These are phyloP conservation scores for Orbilia blumenaviensis DNA, from an alignment of 2,329 filamentous ascomycete genomes.

Conservation along the genomic window DNA sequence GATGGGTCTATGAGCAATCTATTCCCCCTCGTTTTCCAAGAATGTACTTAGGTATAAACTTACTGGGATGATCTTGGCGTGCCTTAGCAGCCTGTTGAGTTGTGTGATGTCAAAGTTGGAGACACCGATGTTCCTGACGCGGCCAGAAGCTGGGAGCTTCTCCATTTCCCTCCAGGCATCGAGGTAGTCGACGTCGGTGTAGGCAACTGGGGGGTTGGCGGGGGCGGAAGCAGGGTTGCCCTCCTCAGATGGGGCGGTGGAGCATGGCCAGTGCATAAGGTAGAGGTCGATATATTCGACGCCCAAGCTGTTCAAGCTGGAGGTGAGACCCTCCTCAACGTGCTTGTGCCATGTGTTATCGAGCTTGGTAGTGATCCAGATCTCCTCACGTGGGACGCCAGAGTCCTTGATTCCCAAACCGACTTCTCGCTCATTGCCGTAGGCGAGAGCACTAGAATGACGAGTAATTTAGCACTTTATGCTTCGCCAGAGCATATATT, in stretches of 20 bases:
- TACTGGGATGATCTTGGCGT: constrained; percentile 69
- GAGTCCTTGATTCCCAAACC: constrained; percentile 72
- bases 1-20: constrained; percentile 61
- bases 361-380: constrained; percentile 82
- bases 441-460: constrained; percentile 69
- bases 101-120: constrained; percentile 86
- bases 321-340: constrained; percentile 70
- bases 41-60: too few relatives aligned
- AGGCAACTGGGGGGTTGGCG: constrained; percentile 69
- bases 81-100: constrained; percentile 76
- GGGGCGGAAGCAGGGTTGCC: constrained; percentile 9
- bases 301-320: constrained; percentile 56
- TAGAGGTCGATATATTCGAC: constrained; percentile 58
- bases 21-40: too few relatives aligned
- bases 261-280: constrained; percentile 77
- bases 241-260: constrained; percentile 69
- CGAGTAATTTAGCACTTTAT: constrained; percentile 17
- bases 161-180: constrained; percentile 80
- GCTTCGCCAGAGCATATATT: background rate
- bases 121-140: constrained; percentile 82
- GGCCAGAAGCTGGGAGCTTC: constrained; percentile 73
- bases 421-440: constrained; percentile 78
- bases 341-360: constrained; percentile 81
- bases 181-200: constrained; percentile 80
- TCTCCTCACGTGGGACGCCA: constrained; percentile 71